Conservation (phyloP, 345 rosid genomes). For the Theobroma cacao region DNA sequence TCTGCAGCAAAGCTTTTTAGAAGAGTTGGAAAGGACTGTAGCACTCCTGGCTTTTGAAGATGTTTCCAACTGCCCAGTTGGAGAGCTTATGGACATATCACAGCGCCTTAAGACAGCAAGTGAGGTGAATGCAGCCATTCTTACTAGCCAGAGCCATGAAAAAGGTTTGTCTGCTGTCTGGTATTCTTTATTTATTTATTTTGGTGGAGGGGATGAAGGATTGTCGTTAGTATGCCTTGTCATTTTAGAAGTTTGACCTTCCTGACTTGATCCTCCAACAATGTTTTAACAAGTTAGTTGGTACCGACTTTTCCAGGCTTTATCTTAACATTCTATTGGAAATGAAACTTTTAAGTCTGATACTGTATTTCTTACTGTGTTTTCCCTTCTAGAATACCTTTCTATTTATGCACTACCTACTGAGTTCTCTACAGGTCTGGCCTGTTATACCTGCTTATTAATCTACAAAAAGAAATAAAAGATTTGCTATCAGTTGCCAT, state of each 20-base stretch:
- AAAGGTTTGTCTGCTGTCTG: slow-evolving; percentile 50
- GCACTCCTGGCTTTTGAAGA: slow-evolving; percentile 92
- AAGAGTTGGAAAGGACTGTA: slow-evolving; percentile 94
- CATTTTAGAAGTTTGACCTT: not conserved
- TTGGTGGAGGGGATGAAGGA: not conserved
- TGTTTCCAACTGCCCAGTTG: slow-evolving; percentile 78
- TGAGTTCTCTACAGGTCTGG: not conserved
- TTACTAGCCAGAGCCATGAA: slow-evolving; percentile 97
- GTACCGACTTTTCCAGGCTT: not conserved
- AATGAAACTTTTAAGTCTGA: not conserved
- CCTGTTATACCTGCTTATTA: not conserved
- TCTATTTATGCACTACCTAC: not conserved
- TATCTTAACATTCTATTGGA: not conserved
- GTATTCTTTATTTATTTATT: not conserved
- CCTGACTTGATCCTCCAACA: not conserved
- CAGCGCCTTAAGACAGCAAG: slow-evolving; percentile 95
- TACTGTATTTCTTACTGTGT: not conserved
- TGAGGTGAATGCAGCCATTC: slow-evolving; percentile 97
- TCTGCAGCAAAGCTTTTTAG: slow-evolving; percentile 77
- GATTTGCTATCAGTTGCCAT: too few species aligned
- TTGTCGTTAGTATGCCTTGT: not conserved
- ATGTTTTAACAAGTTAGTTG: not conserved
- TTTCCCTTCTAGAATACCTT: not conserved
- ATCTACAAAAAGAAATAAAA: too few species aligned
- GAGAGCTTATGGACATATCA: slow-evolving; percentile 82